These are phyloP conservation scores for Boechera divaricarpa DNA, from an alignment of 345 rosid species.

Conservation along the genomic window DNA sequence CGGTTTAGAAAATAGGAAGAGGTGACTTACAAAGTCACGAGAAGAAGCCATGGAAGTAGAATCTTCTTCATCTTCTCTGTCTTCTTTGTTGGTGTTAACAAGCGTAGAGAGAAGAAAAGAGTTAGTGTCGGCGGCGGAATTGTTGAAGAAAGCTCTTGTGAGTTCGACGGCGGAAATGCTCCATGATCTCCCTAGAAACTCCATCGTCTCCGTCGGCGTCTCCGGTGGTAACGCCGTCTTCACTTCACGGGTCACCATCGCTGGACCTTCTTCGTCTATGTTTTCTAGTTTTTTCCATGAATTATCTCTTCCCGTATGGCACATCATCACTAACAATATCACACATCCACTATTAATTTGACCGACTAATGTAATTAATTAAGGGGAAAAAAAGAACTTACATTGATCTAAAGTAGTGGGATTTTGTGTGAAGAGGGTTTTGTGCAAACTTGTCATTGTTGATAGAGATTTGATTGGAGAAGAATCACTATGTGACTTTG, in stretches of 20 bases:
- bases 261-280: conserved; percentile 70
- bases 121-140: conserved; percentile 40
- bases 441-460: conserved; percentile 47
- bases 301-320: conserved; percentile 34
- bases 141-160: conserved; percentile 69
- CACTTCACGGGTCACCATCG: conserved; percentile 46
- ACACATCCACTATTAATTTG: conserved; percentile 2
- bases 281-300: conserved; percentile 63
- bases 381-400: conserved; percentile 1
- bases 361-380: not conserved
- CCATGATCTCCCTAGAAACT: conserved; percentile 97
- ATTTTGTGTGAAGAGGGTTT: conserved; percentile 43
- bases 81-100: conserved; percentile 42
- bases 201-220: conserved; percentile 93
- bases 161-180: conserved; percentile 89
- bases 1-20: conserved; percentile 22
- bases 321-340: conserved; percentile 32
- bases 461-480: conserved; percentile 42
- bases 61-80: conserved; percentile 47
- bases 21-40: conserved; percentile 44
- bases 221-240: conserved; percentile 62
- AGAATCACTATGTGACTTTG: conserved; percentile 46
- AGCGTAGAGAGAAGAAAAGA: conserved; percentile 47
- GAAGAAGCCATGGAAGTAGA: conserved; percentile 50
- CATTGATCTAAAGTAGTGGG: conserved; percentile 38